Base-by-base conservation (phyloP, 2,329 filamentous ascomycete species). In the Colletotrichum zoysiae region DNA sequence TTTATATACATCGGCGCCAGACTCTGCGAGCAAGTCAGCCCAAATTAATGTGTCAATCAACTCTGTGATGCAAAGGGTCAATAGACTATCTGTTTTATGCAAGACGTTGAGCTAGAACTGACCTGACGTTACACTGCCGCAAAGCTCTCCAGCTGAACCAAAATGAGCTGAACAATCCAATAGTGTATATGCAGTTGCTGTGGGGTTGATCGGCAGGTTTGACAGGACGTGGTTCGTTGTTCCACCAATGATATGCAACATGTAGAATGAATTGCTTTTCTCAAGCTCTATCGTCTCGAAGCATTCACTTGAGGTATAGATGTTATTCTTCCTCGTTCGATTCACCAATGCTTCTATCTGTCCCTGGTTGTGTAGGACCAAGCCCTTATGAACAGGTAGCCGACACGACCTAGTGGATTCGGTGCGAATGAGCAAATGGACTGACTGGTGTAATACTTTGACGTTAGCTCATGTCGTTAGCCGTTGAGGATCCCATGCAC, bases 21-120 rank as follows among this genome's bases (percentile, higher is more conserved):
- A n/a, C 9, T 5, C n/a, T 50, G 23, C 23, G 33, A 5, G 38
- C 30, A 18, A 23, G 18, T 30, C 1, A 2, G 12, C 18, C 1
- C 33, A 11, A 38, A 18, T 30, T 5, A 38, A 51, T 5, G 23
- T 8, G 33, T n/a, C 8, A 18, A 51, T 8, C 3, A 8, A 30
- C 1, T 11, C 23, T 18, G 14, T 26, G 33, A 42, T 26, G n/a
- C 46, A 30, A 40, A 40, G 46, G 46, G 23, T 18, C 26, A 62
- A 51, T 5, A 40, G n/a, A 35, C 44, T 30, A 30, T 30, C 59
- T 33, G 46, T 62, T 33, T 62, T 40, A 62, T n/a, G 16, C n/a
- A 48, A 30, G n/a, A 6, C 33, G 14, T 20, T 5, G 33, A 30
- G 20, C 9, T 42, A 11, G n/a, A 51, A 35, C 18, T 51, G 18